Evolutionary conservation across 129 eudicot genomes (phyloP).

Genomic region (Centrapalus pauciflorus): DNA sequence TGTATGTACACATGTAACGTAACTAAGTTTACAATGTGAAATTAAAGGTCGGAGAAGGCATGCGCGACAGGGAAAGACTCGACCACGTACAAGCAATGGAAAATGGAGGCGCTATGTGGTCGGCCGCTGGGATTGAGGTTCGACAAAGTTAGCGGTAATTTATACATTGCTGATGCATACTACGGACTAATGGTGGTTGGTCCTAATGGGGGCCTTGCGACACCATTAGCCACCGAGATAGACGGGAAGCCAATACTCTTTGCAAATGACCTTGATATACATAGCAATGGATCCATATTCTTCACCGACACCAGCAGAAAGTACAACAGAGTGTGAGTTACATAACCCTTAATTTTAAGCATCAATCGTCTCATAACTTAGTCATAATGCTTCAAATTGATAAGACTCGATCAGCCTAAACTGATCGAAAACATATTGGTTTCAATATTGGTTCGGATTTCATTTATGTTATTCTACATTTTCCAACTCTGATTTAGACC

Average conservation of each 20-base stretch:
- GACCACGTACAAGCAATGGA: slow-evolving; percentile 85
- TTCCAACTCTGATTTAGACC: no score
- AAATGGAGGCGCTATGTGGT: slow-evolving; percentile 62
- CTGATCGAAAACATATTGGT: no score
- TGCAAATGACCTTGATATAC: slow-evolving; percentile 95
- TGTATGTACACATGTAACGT: background rate
- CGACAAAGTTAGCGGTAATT: slow-evolving; percentile 55
- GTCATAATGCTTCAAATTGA: no score
- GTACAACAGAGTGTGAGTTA: slow-evolving; percentile 90
- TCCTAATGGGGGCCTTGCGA: slow-evolving; percentile 82
- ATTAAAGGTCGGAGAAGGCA: slow-evolving; percentile 70
- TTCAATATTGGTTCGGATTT: no score
- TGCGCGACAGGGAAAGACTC: slow-evolving; percentile 73
- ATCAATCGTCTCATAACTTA: background rate
- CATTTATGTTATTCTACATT: no score
- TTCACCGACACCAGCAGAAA: slow-evolving; percentile 90
- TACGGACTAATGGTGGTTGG: slow-evolving; percentile 83
- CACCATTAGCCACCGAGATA: slow-evolving; percentile 60
- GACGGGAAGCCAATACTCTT: slow-evolving; percentile 73
- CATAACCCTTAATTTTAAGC: background rate
- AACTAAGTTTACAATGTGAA: background rate
- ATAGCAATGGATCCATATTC: slow-evolving; percentile 85
- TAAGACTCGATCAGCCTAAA: no score
- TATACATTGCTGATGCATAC: slow-evolving; percentile 93
- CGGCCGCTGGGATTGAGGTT: slow-evolving; percentile 91